A percentile compares a stretch with the other conserved stretches of the same genome.
Evolutionary conservation across 805 yeast genomes (phyloP).

Genomic region (Schwanniomyces occidentalis): DNA sequence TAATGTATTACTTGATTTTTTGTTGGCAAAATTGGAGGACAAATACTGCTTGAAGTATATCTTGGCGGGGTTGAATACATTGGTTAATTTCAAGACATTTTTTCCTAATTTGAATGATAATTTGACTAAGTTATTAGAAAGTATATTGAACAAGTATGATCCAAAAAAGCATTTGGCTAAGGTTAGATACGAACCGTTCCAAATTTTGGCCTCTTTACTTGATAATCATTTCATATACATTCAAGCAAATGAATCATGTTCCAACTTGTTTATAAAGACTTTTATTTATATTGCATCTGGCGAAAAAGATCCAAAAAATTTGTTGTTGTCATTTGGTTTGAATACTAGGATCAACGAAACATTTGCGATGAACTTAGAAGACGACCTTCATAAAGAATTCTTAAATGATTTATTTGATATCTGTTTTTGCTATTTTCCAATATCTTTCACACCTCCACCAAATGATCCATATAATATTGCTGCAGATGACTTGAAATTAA

Average conservation of each 20-base stretch:
- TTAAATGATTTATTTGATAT: conserved; percentile 79
- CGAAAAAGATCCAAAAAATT: conserved; percentile 92
- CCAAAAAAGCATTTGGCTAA: conserved; percentile 61
- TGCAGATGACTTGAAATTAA: conserved; percentile 63
- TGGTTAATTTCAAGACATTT: conserved; percentile 55
- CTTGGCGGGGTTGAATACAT: conserved; percentile 51
- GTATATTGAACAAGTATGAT: conserved; percentile 44
- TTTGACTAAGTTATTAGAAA: conserved; percentile 35
- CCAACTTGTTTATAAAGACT: conserved; percentile 49
- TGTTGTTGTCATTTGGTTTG: conserved; percentile 66
- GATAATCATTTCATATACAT: conserved; percentile 23
- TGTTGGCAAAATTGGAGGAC: conserved; percentile 68
- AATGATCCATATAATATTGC: conserved; percentile 87
- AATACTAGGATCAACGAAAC: conserved; percentile 46
- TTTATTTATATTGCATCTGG: conserved; percentile 75
- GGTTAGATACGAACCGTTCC: conserved; percentile 60
- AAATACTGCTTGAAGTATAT: conserved; percentile 51
- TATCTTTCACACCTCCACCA: conserved; percentile 88
- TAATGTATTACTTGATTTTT: conserved; percentile 55
- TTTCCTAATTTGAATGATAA: conserved; percentile 27
- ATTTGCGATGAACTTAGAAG: conserved; percentile 28
- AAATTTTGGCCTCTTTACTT: conserved; percentile 42
- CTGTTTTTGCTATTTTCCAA: conserved; percentile 93
- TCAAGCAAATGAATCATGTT: conserved; percentile 16
- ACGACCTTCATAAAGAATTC: conserved; percentile 38